Percentiles rank a stretch among this genome's conserved stretches.
Evolutionary conservation across 208 protist species (phyloP).

Genomic region (Trypanosoma platydactyli): DNA sequence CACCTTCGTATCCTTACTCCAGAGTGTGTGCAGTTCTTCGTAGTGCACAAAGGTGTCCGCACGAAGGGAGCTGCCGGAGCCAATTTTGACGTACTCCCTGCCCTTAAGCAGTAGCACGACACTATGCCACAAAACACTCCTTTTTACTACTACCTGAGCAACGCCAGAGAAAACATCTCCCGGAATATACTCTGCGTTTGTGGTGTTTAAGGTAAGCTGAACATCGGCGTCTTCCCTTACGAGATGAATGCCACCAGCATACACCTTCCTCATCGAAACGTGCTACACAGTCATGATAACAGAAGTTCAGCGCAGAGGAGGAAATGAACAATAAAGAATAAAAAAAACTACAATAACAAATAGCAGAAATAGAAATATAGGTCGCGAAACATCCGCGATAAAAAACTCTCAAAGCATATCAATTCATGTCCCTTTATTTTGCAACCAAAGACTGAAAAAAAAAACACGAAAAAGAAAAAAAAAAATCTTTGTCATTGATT

Average conservation of each 20-base stretch:
- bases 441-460: conserved; percentile 2
- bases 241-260: not conserved
- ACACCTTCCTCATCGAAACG: not conserved
- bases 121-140: not conserved
- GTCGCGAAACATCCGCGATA: too few relatives aligned
- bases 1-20: too few relatives aligned
- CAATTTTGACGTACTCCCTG: conserved; percentile 14
- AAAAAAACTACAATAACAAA: conserved; percentile 22
- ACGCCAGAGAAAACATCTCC: conserved; percentile 13
- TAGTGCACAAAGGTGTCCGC: conserved; percentile 7
- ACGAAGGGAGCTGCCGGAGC: not conserved
- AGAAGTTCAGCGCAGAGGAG: too few relatives aligned
- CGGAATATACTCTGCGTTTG: conserved; percentile 3
- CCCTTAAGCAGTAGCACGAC: conserved; percentile 4
- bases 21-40: conserved; percentile 19
- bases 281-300: too few relatives aligned
- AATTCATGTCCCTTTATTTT: not conserved
- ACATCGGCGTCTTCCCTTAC: conserved; percentile 3
- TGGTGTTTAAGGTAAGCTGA: not conserved
- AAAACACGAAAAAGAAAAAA: not conserved
- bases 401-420: not conserved
- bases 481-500: not conserved
- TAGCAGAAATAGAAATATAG: not conserved
- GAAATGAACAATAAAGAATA: too few relatives aligned
- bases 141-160: conserved; percentile 14